phyloP scores from a whole-genome alignment of 139 green algal genomes.

The Chlamydomonas sp. region DNA sequence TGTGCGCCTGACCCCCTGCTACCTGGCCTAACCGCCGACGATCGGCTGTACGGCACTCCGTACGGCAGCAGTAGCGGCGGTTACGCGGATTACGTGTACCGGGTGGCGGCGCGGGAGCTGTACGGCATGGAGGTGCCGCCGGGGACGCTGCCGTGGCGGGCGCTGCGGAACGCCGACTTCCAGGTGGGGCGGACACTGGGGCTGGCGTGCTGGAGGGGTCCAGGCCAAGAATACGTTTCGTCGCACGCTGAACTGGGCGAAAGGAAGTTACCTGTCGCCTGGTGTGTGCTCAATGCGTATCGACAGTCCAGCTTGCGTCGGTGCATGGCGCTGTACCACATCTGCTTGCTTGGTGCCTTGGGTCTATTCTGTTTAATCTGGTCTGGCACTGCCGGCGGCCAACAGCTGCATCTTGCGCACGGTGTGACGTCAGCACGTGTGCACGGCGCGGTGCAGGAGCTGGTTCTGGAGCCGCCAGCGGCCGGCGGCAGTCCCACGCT shows the following conservation, averaged over 20 bases:
- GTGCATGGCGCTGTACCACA: too few relatives aligned
- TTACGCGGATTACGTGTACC: slow-evolving; percentile 88
- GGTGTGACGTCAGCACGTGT: too few relatives aligned
- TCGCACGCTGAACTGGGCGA: too few relatives aligned
- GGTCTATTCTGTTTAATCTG: too few relatives aligned
- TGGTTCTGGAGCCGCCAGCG: neutral
- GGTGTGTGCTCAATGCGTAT: too few relatives aligned
- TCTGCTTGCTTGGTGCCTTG: too few relatives aligned
- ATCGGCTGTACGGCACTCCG: slow-evolving; percentile 35
- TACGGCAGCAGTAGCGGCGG: slow-evolving; percentile 80
- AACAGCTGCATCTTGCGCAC: too few relatives aligned
- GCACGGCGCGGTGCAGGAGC: slow-evolving; percentile 20
- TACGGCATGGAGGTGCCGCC: slow-evolving; percentile 70
- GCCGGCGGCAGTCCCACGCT: slow-evolving; percentile 56
- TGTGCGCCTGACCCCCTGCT: slow-evolving; percentile 17
- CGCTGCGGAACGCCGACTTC: slow-evolving; percentile 83
- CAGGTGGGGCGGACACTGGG: slow-evolving; percentile 59
- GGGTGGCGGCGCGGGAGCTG: slow-evolving; percentile 75
- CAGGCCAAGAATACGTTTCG: too few relatives aligned
- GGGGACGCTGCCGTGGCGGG: slow-evolving; percentile 71
- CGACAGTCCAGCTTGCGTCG: too few relatives aligned
- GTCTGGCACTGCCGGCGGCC: too few relatives aligned
- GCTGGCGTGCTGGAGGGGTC: neutral
- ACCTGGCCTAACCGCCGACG: neutral
- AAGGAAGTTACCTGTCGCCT: too few relatives aligned